These are phyloP conservation scores for Fragosphaeria purpurea DNA, from an alignment of 2,329 filamentous ascomycete species.

Conservation along the genomic window DNA sequence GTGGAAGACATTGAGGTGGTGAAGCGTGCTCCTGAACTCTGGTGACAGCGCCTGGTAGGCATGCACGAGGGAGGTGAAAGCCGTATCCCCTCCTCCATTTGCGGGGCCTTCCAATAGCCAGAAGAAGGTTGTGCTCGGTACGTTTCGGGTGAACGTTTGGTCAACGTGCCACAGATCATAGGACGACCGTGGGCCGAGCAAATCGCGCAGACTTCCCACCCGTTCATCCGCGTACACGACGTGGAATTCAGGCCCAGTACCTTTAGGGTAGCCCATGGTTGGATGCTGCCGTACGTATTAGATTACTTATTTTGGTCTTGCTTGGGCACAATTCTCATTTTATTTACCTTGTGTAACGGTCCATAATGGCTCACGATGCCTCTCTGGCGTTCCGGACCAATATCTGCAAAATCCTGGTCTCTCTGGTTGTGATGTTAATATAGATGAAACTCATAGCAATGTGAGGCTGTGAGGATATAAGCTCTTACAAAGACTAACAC, in stretches of 20 bases:
- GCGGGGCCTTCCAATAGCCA: conserved; percentile 73
- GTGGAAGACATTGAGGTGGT: conserved; percentile 70
- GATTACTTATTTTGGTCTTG: too few relatives aligned
- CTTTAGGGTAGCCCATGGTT: conserved; percentile 52
- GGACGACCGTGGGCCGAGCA: conserved; percentile 58
- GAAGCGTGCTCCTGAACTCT: conserved; percentile 62
- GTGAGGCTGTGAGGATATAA: neutral
- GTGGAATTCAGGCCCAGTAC: conserved; percentile 54
- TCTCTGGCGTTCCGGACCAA: conserved; percentile 53
- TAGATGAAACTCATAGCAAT: neutral
- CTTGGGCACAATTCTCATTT: too few relatives aligned
- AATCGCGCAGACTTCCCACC: conserved; percentile 32
- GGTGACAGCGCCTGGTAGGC: conserved; percentile 75
- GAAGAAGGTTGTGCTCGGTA: conserved; percentile 80
- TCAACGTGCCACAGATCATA: conserved; percentile 85
- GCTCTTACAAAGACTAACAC: conserved; percentile 52
- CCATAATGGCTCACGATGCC: conserved; percentile 51
- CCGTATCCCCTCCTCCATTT: conserved; percentile 65
- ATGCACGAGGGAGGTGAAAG: conserved; percentile 69
- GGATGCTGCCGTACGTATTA: conserved; percentile 35
- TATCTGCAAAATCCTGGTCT: conserved; percentile 54
- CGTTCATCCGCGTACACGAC: conserved; percentile 61
- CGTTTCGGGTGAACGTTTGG: conserved; percentile 79
- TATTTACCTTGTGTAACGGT: conserved; percentile 47
- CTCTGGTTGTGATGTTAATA: conserved; percentile 17